Base-by-base conservation (phyloP, 257 asterid species). In the Thymus quinquecostatus region DNA sequence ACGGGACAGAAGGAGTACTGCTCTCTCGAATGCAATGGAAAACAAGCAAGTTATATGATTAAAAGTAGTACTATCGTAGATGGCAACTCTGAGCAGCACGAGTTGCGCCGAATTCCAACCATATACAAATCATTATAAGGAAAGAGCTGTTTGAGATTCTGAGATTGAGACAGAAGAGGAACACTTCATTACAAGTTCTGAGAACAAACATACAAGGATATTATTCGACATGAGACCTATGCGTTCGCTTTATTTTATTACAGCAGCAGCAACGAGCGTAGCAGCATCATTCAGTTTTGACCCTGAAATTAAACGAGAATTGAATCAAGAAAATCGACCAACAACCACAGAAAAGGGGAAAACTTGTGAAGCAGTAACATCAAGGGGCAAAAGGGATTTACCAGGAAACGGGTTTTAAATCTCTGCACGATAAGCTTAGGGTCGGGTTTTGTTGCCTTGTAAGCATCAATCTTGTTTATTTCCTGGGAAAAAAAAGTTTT, bases 391-490 rank as follows among this genome's bases (percentile, higher is more conserved):
- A 21, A 21, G 21, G 21, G 21, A 21, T 21, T 6, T 80, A 79
- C 86, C 88, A 70, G 4, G 57, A 13, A 79, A 13, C 72, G 76
- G 61, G 2, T 48, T 57, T 72, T 76, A 29, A 70, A 74, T 0
- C 2, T 0, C 21, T 62, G 8, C 43, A 84, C 74, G 10, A 79
- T 10, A 7, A 10, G 5, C 48, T 49, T 66, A 2, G 86, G 84
- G 57, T 82, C 82, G 40, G 67, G 14, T 68, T 75, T 85, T 5
- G 89, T 82, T 68, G 70, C 57, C 82, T 78, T 82, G 79, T 82
- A 82, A 45, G 87, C 86, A 55, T 82, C 89, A 32, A 82, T 66
- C 71, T 80, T 80, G 78, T 82, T 85, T 43, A 85, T 66, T 64
- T 80, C 87, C 89, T 85, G 85, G 56, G 21, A 21, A 21, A 21